Conservation (phyloP, 371 early-diverging fungal genomes). For the Syncephalastrum sp. region DNA sequence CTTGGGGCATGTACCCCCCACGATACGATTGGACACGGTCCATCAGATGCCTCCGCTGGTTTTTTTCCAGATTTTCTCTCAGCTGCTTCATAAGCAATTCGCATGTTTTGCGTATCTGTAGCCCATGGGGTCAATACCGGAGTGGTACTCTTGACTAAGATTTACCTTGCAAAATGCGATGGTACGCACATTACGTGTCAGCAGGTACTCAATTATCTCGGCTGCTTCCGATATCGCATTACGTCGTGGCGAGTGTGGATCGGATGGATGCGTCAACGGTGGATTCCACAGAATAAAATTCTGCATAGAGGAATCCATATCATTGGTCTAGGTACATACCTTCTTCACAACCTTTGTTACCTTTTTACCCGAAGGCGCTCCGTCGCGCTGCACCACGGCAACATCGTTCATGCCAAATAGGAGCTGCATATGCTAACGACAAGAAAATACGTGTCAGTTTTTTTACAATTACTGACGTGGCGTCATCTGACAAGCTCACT, state of each 20-base stretch:
- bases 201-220: slow-evolving; percentile 32
- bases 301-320: slow-evolving; percentile 6
- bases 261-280: slow-evolving; percentile 16
- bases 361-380: slow-evolving; percentile 46
- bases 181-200: slow-evolving; percentile 36
- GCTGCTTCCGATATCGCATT: slow-evolving; percentile 34
- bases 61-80: slow-evolving; percentile 31
- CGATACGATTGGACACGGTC: slow-evolving; percentile 56
- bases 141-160: neutral
- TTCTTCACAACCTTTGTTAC: slow-evolving; percentile 7
- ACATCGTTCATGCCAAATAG: slow-evolving; percentile 38
- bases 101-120: slow-evolving; percentile 39
- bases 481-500: slow-evolving; percentile 13
- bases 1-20: slow-evolving; percentile 59
- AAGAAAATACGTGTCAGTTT: neutral
- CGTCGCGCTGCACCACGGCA: slow-evolving; percentile 31
- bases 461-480: neutral
- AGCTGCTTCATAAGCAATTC: slow-evolving; percentile 49
- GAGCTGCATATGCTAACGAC: slow-evolving; percentile 44
- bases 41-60: slow-evolving; percentile 22
- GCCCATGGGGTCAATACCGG: neutral
- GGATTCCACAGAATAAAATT: slow-evolving; percentile 46
- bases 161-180: slow-evolving; percentile 53
- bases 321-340: neutral
- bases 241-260: slow-evolving; percentile 15